These are phyloP conservation scores for Halenospora varia DNA, from an alignment of 495 filamentous ascomycete species.

Conservation along the genomic window DNA sequence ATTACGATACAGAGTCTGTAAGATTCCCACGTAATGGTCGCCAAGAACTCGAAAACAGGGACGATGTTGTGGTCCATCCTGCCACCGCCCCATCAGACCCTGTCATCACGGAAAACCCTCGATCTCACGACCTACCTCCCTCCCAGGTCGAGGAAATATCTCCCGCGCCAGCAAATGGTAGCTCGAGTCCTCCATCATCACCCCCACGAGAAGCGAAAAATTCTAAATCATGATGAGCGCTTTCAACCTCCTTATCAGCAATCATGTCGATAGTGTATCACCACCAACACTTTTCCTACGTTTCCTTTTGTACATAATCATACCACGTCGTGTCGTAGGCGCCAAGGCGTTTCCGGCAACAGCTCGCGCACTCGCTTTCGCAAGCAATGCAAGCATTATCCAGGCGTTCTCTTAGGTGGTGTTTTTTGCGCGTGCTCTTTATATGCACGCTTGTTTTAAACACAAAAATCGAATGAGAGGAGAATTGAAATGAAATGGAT, in stretches of 20 bases:
- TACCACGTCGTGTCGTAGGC: not conserved
- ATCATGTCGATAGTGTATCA: constrained; percentile 18
- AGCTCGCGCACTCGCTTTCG: too few species aligned
- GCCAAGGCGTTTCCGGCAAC: not conserved
- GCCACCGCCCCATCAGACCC: constrained; percentile 40
- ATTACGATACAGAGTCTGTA: constrained; percentile 44
- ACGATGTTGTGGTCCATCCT: constrained; percentile 29
- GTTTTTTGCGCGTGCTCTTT: too few species aligned
- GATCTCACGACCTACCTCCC: constrained; percentile 44
- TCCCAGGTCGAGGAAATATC: constrained; percentile 44
- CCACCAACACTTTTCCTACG: not conserved
- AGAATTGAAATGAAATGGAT: too few species aligned
- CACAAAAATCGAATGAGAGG: too few species aligned
- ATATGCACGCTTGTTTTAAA: too few species aligned
- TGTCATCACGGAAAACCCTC: constrained; percentile 43
- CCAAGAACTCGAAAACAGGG: constrained; percentile 51
- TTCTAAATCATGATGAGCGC: constrained; percentile 3
- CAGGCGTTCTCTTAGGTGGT: not conserved
- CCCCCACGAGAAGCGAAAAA: not conserved
- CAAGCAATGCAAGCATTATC: too few species aligned
- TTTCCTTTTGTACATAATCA: constrained; percentile 16
- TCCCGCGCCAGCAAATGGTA: constrained; percentile 8
- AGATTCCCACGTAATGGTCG: constrained; percentile 41
- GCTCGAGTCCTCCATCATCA: not conserved
- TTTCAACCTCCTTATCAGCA: not conserved